Evolutionary conservation across 768 basidiomycete genomes (phyloP).

Genomic region (Psilocybe subaeruginosa): DNA sequence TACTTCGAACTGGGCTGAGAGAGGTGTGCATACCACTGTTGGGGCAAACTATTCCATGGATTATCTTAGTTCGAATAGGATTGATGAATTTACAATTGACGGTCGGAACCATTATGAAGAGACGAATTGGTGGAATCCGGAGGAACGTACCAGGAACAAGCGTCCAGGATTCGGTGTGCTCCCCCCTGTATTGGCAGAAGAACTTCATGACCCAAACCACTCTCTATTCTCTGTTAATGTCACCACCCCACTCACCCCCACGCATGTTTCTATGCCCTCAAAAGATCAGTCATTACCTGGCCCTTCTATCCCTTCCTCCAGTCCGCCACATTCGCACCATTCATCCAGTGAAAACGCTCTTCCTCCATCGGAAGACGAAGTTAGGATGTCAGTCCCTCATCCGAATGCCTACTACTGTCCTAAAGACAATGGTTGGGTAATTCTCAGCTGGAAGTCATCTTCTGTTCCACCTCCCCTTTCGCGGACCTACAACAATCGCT

Average conservation of each 20-base stretch:
- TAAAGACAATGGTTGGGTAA: conserved; percentile 82
- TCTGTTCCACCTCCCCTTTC: conserved; percentile 63
- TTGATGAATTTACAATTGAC: conserved; percentile 49
- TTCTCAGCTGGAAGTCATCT: conserved; percentile 71
- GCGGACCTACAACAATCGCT: conserved; percentile 47
- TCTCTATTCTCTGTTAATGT: conserved; percentile 65
- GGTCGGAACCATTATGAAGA: conserved; percentile 67
- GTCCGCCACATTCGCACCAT: conserved; percentile 7
- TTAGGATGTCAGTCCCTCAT: conserved; percentile 74
- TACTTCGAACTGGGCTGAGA: conserved; percentile 19
- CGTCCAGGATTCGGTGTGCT: conserved; percentile 77
- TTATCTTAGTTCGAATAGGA: conserved; percentile 23
- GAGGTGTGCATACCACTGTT: not conserved
- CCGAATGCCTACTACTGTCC: conserved; percentile 84
- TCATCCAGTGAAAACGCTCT: conserved; percentile 15
- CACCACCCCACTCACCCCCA: conserved; percentile 24
- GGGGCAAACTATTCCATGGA: conserved; percentile 28
- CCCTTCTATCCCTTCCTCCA: conserved; percentile 19
- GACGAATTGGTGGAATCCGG: conserved; percentile 68
- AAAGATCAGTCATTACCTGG: conserved; percentile 28
- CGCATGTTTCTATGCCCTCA: conserved; percentile 10
- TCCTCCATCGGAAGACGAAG: conserved; percentile 57
- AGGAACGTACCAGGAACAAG: conserved; percentile 40
- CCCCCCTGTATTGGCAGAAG: conserved; percentile 66
- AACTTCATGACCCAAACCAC: conserved; percentile 74